Percentiles rank a stretch among this genome's conserved stretches.
phyloP scores from a whole-genome alignment of 768 basidiomycete genomes.

The Pilatotrama ljubarskyi region DNA sequence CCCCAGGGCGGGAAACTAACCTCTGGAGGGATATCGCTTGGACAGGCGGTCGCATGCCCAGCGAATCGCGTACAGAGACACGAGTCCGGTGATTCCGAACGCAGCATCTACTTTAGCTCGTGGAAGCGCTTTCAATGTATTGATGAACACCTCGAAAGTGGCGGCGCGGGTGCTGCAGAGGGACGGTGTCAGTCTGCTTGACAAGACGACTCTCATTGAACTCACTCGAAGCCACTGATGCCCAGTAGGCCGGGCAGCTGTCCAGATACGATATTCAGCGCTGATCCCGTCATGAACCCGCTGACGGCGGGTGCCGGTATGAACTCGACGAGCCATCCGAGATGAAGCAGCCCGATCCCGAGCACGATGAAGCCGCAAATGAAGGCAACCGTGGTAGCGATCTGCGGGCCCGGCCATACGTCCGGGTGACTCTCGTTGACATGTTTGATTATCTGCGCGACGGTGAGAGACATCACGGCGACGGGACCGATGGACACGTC shows the following conservation, averaged over 20 bases:
- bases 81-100: slow-evolving; percentile 78
- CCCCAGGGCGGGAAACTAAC: slow-evolving; percentile 36
- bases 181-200: slow-evolving; percentile 15
- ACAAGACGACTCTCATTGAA: neutral
- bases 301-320: slow-evolving; percentile 83
- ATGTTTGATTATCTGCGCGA: slow-evolving; percentile 72
- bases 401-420: slow-evolving; percentile 65
- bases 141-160: slow-evolving; percentile 86
- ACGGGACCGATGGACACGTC: slow-evolving; percentile 98
- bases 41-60: slow-evolving; percentile 49
- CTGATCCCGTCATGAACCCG: slow-evolving; percentile 95
- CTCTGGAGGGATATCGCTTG: slow-evolving; percentile 58
- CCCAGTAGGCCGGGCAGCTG: slow-evolving; percentile 91
- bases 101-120: slow-evolving; percentile 77
- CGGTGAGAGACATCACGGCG: slow-evolving; percentile 93
- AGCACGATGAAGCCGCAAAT: slow-evolving; percentile 90
- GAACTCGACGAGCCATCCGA: slow-evolving; percentile 94
- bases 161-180: slow-evolving; percentile 73
- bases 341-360: slow-evolving; percentile 81
- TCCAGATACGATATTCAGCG: slow-evolving; percentile 82
- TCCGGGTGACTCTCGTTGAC: slow-evolving; percentile 54
- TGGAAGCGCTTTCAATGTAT: slow-evolving; percentile 81
- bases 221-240: slow-evolving; percentile 78
- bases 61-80: slow-evolving; percentile 70
- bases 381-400: slow-evolving; percentile 85